A percentile compares a stretch with the other conserved stretches of the same genome.
These are phyloP conservation scores for Xylaria multiplex DNA, from an alignment of 2,329 filamentous ascomycete genomes.

Conservation along the genomic window DNA sequence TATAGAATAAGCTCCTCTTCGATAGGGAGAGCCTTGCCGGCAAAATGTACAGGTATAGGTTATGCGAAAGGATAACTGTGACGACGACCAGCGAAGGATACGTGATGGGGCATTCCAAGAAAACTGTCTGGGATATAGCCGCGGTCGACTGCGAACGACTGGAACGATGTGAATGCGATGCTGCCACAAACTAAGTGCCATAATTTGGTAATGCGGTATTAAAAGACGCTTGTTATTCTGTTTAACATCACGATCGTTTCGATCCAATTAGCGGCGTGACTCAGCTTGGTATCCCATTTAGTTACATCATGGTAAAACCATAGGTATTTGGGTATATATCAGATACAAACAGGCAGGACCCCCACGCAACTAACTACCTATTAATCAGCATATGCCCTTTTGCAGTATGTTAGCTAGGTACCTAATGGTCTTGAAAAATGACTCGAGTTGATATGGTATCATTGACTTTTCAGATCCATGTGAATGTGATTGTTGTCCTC, in stretches of 20 bases:
- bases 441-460: slow-evolving; percentile 27
- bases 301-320: too few species aligned
- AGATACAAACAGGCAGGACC: too few species aligned
- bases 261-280: too few species aligned
- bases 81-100: slow-evolving; percentile 13
- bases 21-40: slow-evolving; percentile 9
- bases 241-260: not conserved
- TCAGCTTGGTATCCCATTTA: too few species aligned
- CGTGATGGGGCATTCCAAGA: slow-evolving; percentile 16
- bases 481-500: slow-evolving; percentile 12
- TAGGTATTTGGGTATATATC: too few species aligned
- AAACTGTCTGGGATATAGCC: slow-evolving; percentile 18
- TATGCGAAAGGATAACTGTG: slow-evolving; percentile 18
- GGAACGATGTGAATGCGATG: slow-evolving; percentile 16
- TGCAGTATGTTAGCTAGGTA: not conserved
- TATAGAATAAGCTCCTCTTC: slow-evolving; percentile 14
- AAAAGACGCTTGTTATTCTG: slow-evolving; percentile 8
- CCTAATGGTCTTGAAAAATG: not conserved
- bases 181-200: slow-evolving; percentile 16
- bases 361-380: too few species aligned
- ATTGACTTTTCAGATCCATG: slow-evolving; percentile 18
- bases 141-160: slow-evolving; percentile 17
- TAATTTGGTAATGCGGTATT: slow-evolving; percentile 20
- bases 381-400: not conserved
- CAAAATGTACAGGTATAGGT: slow-evolving; percentile 10